These are phyloP conservation scores for Lentinus polychrous DNA, from an alignment of 1,284 basidiomycete species.

Conservation along the genomic window DNA sequence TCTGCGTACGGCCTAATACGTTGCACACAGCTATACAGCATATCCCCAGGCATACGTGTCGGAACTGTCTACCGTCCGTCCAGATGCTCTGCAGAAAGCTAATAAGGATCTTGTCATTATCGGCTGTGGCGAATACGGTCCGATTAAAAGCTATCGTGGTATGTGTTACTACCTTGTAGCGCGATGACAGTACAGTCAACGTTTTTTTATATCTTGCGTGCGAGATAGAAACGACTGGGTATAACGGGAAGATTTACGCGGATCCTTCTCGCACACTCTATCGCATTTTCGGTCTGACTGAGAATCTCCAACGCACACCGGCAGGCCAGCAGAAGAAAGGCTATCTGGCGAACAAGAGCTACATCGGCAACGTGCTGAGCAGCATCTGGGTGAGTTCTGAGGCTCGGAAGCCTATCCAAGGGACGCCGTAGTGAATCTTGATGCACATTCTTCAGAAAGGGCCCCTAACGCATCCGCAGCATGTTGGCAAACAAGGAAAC, in stretches of 20 bases:
- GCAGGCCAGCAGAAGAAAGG: conserved; percentile 37
- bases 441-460: conserved; percentile 27
- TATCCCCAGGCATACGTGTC: conserved; percentile 43
- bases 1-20: not conserved
- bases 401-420: too few relatives aligned
- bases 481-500: conserved; percentile 54
- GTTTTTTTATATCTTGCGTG: too few relatives aligned
- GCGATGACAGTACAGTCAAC: too few relatives aligned
- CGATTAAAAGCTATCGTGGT: conserved; percentile 51
- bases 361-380: conserved; percentile 27
- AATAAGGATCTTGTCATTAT: conserved; percentile 43
- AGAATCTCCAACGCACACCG: conserved; percentile 36
- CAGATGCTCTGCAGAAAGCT: conserved; percentile 36
- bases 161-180: conserved; percentile 6
- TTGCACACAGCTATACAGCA: conserved; percentile 7
- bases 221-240: conserved; percentile 46
- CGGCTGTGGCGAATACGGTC: conserved; percentile 56
- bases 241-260: conserved; percentile 45
- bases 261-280: conserved; percentile 52
- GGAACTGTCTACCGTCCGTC: conserved; percentile 38
- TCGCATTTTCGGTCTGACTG: conserved; percentile 43
- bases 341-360: conserved; percentile 33
- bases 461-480: conserved; percentile 36
- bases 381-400: conserved; percentile 42
- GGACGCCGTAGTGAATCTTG: too few relatives aligned